Evolutionary conservation across 768 basidiomycete genomes (phyloP), one percentile per base, ranked within the genome.

Genomic region (Suillus weaverae): DNA sequence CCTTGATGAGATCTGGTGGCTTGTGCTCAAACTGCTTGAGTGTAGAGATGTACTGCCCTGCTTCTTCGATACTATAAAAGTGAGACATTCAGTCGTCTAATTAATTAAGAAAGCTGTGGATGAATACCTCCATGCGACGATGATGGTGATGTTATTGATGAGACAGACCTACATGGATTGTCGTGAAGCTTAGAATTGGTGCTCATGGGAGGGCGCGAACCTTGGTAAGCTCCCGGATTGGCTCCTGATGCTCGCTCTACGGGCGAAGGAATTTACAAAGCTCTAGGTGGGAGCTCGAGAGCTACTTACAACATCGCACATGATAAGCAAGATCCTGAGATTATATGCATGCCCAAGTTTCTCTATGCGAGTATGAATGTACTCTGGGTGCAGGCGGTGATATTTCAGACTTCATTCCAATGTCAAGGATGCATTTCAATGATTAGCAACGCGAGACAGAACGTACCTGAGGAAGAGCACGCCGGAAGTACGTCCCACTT

Each of bases 371-470:
- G 85, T 85, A 74, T 94, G 93, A 63, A 99, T 89, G 74, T 99
- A 99, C 76, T 99, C 97, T 16, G 97, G 97, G 76, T 99, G 97
- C 16, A 99, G 85, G 60, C 96, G 91, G 71, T 99, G 96, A 70
- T 99, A 99, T 71, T 88, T 91, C 68, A 99, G 75, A 73, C 97
- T 98, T 66, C 10, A 10, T 26, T 20, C 64, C 26, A 54, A 60
- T 22, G 26, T 64, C 43, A 41, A 26, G 18, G 26, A 22, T 57
- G 16, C 4, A 7, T 67, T 9, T 67, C 62, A 60, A 46, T 44
- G 26, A 8, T 33, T 20, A 38, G 26, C 20, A 55, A 18, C n/a
- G 38, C 16, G 53, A 33, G 30, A 54, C 33, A 43, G 43, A 0
- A 26, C 69, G 63, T 48, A 91, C 97, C 95, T 97, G 62, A 99